Evolutionary conservation across 75 land plant genomes (phyloP).

Genomic region (Pinus tabuliformis): DNA sequence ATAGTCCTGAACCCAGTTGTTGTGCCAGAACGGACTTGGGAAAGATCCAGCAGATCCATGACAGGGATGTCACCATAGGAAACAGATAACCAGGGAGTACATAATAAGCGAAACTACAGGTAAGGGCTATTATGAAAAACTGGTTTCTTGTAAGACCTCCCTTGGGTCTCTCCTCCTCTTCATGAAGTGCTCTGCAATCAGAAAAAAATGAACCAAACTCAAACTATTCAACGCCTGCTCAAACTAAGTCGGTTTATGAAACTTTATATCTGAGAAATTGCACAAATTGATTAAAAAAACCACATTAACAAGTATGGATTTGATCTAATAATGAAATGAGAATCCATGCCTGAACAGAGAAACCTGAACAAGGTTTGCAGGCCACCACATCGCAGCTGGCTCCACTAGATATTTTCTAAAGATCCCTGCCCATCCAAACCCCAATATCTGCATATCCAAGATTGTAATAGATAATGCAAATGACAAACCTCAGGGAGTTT

Average conservation of each 20-base stretch:
- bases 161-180: constrained; percentile 14
- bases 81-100: constrained; percentile 30
- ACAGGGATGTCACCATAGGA: constrained; percentile 22
- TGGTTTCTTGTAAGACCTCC: constrained; percentile 28
- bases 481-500: background rate
- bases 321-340: no score
- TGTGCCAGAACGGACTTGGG: constrained; percentile 30
- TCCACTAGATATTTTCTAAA: constrained; percentile 60
- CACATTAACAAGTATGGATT: background rate
- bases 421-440: constrained; percentile 82
- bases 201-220: no score
- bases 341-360: constrained; percentile 54
- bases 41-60: constrained; percentile 37
- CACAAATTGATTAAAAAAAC: background rate
- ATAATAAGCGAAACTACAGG: constrained; percentile 29
- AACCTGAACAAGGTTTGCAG: constrained; percentile 69
- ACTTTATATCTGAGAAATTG: no score
- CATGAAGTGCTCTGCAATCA: constrained; percentile 27
- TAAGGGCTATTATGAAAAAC: constrained; percentile 24
- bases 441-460: constrained; percentile 39
- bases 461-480: no score
- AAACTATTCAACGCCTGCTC: no score
- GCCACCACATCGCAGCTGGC: constrained; percentile 85
- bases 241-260: background rate
- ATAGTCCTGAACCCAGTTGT: constrained; percentile 37